Evolutionary conservation across 108 stramenopile genomes (phyloP).

Genomic region (Aurantiochytrium sp.): DNA sequence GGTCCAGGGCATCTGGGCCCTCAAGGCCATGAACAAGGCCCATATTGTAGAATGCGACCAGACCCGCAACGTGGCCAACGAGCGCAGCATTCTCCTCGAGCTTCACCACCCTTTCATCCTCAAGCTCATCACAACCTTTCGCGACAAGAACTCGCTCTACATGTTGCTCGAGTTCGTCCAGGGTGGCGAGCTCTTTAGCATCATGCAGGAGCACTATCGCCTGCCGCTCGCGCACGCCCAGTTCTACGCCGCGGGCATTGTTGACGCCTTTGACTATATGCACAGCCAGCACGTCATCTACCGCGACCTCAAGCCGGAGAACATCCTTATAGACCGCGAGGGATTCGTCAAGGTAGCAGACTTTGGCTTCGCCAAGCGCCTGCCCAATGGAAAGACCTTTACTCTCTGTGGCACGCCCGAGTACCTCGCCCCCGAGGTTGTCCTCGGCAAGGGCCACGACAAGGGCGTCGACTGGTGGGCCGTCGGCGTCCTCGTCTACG

Average conservation of each 20-base stretch:
- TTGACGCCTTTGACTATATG: constrained; percentile 52
- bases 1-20: constrained; percentile 73
- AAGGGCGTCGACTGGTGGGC: constrained; percentile 72
- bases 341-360: constrained; percentile 86
- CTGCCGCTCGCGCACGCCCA: constrained; percentile 62
- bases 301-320: constrained; percentile 92
- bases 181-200: constrained; percentile 47
- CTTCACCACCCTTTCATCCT: constrained; percentile 81
- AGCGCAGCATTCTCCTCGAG: constrained; percentile 58
- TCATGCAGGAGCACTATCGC: constrained; percentile 26
- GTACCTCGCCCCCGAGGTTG: constrained; percentile 82
- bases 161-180: constrained; percentile 68
- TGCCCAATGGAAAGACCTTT: constrained; percentile 70
- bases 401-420: constrained; percentile 92
- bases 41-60: constrained; percentile 33
- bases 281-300: constrained; percentile 73
- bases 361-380: constrained; percentile 83
- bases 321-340: constrained; percentile 74
- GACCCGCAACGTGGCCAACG: constrained; percentile 56
- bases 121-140: constrained; percentile 70
- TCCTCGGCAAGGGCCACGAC: constrained; percentile 59
- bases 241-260: constrained; percentile 55
- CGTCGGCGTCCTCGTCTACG: constrained; percentile 73
- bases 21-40: constrained; percentile 78
- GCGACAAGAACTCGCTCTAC: constrained; percentile 75